Evolutionary conservation across 768 basidiomycete genomes (phyloP), one percentile per base, ranked within the genome.

Genomic region (Cystofilobasidium capitatum): DNA sequence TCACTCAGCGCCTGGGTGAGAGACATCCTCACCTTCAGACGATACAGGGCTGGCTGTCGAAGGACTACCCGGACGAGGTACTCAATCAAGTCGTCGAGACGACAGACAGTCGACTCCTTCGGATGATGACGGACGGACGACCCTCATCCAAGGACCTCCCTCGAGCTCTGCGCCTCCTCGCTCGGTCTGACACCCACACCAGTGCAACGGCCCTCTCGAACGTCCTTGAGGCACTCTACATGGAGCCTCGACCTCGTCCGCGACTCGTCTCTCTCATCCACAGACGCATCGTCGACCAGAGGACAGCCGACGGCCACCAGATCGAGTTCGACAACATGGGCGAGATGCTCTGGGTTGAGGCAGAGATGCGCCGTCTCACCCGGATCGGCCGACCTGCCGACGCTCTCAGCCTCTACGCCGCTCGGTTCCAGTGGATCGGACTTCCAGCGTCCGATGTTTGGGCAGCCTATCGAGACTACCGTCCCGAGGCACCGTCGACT

Each of bases 161-260:
- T 6, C 13, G 26, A 12, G 59, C 59, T 2, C 10, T 61, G 22
- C 39, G 36, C 31, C 59, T 42, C 3, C 39, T 61, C 24, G 42
- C 39, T 3, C 59, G 59, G 31, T 42, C 59, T 22, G 24, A 10
- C 4, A 45, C 59, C 7, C 4, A 24, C 1, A 14, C 26, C 8
- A 39, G 36, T 20, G n/a, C 40, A 3, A 36, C 9, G 1, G 44
- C 39, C 2, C 37, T 61, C 20, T 61, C 59, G 1, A 42, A 42
- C 24, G 40, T 61, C 39, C 59, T 61, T 20, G 59, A 61, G 44
- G 59, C 59, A 14, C 59, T 61, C 3, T 61, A 61, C 37, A 24
- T 22, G 59, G 31, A 35, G 40, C 40, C 39, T 20, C 10, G n/a
- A 3, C 59, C 39, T 24, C 39, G 59, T 9, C 26, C 59, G 9